A percentile compares a stretch with the other conserved stretches of the same genome.
phyloP scores from a whole-genome alignment of 768 basidiomycete species.

The Clitopilus passeckerianus region DNA sequence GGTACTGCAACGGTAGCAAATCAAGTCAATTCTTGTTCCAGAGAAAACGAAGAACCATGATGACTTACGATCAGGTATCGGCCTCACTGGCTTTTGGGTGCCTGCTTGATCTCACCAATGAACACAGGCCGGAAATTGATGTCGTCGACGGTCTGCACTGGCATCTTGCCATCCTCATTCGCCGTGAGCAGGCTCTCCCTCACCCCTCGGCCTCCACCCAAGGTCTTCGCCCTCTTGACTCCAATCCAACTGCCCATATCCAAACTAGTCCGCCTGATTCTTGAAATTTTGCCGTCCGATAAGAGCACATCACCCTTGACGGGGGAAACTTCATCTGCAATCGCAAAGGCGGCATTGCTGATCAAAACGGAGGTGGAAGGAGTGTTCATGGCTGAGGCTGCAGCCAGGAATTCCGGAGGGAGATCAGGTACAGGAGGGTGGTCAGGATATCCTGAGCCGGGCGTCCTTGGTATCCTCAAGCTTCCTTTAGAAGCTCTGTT shows the following conservation, averaged over 20 bases:
- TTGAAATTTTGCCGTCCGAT: neutral
- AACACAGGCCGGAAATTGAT: neutral
- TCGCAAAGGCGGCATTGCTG: neutral
- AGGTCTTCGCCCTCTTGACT: neutral
- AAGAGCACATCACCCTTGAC: constrained; percentile 1
- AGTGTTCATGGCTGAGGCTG: neutral
- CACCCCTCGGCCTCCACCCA: neutral
- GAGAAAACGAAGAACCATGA: neutral
- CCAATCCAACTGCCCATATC: constrained; percentile 6
- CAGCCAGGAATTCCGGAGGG: constrained; percentile 13
- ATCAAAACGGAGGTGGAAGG: neutral
- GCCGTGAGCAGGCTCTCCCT: neutral
- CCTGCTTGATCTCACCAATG: neutral
- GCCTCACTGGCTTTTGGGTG: neutral
- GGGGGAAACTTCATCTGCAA: neutral
- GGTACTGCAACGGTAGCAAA: neutral
- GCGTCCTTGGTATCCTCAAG: constrained; percentile 48
- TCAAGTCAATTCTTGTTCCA: no score
- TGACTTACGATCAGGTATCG: neutral
- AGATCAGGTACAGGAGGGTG: constrained; percentile 29
- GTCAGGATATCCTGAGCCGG: constrained; percentile 2
- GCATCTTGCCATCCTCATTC: neutral
- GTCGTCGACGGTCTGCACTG: neutral
- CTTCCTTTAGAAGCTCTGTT: constrained; percentile 61
- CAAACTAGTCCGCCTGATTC: constrained; percentile 16